Evolutionary conservation across 2,329 filamentous ascomycete species (phyloP).

Genomic region (Thermothelomyces thermophilus): DNA sequence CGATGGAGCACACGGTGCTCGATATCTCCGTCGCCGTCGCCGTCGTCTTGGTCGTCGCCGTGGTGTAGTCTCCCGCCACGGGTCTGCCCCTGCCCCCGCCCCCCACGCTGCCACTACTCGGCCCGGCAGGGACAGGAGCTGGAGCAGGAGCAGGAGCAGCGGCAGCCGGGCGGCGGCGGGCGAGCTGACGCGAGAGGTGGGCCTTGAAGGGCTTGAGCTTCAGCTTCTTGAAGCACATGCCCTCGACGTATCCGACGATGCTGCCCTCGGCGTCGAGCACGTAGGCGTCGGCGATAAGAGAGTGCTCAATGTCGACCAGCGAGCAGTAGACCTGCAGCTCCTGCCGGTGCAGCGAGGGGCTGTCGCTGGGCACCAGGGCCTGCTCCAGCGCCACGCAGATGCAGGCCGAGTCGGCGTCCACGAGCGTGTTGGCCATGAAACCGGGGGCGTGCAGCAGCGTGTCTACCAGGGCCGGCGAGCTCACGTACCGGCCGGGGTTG

Average conservation of each 20-base stretch:
- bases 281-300: not conserved
- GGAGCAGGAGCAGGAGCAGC: no score
- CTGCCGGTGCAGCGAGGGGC: not conserved
- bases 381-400: not conserved
- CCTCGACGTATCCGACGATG: not conserved
- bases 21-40: not conserved
- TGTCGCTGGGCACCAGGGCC: not conserved
- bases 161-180: no score
- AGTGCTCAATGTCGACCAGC: not conserved
- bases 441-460: not conserved
- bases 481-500: not conserved
- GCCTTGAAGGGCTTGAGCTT: not conserved
- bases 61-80: not conserved
- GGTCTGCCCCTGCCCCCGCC: not conserved
- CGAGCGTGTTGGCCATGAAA: not conserved
- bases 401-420: not conserved
- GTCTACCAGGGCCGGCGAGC: not conserved
- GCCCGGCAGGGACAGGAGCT: no score
- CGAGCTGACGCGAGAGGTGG: not conserved
- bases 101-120: no score
- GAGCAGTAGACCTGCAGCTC: not conserved
- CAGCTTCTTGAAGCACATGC: not conserved
- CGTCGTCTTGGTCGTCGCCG: not conserved
- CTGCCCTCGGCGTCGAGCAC: not conserved
- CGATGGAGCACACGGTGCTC: not conserved